phyloP scores from a whole-genome alignment of 2,329 filamentous ascomycete genomes.

The Penicillium vulpinum region DNA sequence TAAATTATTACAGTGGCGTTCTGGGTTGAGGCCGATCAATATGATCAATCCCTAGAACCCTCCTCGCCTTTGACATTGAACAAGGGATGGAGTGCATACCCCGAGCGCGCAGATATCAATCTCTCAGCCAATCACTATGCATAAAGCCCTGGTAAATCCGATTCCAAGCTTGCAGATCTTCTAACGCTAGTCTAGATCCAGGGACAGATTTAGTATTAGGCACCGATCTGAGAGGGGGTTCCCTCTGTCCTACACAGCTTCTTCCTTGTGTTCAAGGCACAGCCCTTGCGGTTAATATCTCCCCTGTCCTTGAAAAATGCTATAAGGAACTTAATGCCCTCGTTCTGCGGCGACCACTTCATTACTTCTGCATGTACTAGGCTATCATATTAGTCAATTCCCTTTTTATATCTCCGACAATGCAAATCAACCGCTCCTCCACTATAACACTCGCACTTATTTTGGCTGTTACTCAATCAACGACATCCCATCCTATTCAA shows the following conservation, averaged over 20 bases:
- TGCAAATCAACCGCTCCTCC: not conserved
- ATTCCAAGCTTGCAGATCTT: not conserved
- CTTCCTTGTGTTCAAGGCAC: slow-evolving; percentile 4
- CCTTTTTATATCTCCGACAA: not conserved
- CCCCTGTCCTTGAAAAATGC: slow-evolving; percentile 2
- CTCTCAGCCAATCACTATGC: slow-evolving; percentile 12
- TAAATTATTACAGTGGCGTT: slow-evolving; percentile 20
- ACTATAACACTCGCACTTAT: slow-evolving; percentile 8
- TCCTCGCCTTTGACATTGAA: slow-evolving; percentile 12
- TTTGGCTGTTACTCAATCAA: slow-evolving; percentile 7
- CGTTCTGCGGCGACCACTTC: not conserved
- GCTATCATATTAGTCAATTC: not conserved
- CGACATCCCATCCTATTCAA: slow-evolving; percentile 16
- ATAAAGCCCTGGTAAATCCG: not conserved
- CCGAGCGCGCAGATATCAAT: not conserved
- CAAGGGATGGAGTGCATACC: slow-evolving; percentile 24
- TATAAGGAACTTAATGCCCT: slow-evolving; percentile 7
- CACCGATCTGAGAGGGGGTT: not conserved
- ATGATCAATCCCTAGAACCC: slow-evolving; percentile 15
- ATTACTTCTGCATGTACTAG: not conserved
- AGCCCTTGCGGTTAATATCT: slow-evolving; percentile 19
- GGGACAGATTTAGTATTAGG: not conserved
- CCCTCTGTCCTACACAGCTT: slow-evolving; percentile 17
- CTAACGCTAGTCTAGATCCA: slow-evolving; percentile 7
- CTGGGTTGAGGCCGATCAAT: slow-evolving; percentile 13